Evolutionary conservation across 164 flowering plant genomes (phyloP).

Genomic region (Umbellularia californica): DNA sequence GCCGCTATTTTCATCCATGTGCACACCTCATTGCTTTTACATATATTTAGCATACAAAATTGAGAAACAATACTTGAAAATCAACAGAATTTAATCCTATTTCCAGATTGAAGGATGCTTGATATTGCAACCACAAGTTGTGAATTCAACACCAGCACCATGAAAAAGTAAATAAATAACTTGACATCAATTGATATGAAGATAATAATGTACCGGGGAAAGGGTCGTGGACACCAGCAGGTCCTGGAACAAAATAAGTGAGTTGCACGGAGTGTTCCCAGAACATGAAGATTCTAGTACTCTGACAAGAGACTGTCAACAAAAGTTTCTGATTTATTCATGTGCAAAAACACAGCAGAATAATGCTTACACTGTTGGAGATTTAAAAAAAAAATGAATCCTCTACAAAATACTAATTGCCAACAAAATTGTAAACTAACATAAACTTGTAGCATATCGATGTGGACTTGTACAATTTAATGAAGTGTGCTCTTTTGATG

Average conservation of each 20-base stretch:
- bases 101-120: not conserved
- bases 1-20: too few relatives aligned
- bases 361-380: not conserved
- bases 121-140: not conserved
- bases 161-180: not conserved
- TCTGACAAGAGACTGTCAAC: constrained; percentile 79
- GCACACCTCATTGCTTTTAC: not conserved
- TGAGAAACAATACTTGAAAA: not conserved
- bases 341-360: not conserved
- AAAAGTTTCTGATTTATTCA: constrained; percentile 1
- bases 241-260: constrained; percentile 84
- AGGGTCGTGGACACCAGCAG: constrained; percentile 94
- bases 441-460: not conserved
- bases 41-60: not conserved
- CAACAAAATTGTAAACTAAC: not conserved
- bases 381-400: not conserved
- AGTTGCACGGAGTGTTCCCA: constrained; percentile 62
- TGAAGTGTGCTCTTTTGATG: too few relatives aligned
- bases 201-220: constrained; percentile 62
- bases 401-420: not conserved
- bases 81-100: not conserved
- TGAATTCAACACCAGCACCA: not conserved
- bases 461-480: not conserved
- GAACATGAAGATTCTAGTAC: constrained; percentile 61
- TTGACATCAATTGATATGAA: too few relatives aligned